Percentiles rank a stretch among this genome's conserved stretches.
phyloP scores from a whole-genome alignment of 768 basidiomycete genomes.

The Tylopilus sp. region DNA sequence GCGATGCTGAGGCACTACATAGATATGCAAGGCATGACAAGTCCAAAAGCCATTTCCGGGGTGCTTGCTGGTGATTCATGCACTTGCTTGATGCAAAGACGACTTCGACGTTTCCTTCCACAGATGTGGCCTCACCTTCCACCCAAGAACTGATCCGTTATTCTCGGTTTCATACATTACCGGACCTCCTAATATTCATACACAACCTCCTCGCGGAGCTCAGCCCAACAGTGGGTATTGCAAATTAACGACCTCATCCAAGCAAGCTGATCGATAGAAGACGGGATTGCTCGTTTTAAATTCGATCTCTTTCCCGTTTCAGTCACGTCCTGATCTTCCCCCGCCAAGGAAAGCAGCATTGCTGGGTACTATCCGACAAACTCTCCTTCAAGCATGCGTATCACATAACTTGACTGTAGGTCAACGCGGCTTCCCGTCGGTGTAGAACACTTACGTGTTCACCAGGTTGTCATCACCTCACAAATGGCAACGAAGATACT shows the following conservation, averaged over 20 bases:
- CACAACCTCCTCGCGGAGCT: conserved; percentile 50
- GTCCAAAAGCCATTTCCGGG: conserved; percentile 34
- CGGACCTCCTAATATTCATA: conserved; percentile 58
- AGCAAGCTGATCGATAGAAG: conserved; percentile 27
- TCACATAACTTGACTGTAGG: conserved; percentile 49
- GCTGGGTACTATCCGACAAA: conserved; percentile 51
- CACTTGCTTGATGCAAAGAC: conserved; percentile 7
- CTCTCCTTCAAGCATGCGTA: conserved; percentile 47
- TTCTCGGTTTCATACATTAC: conserved; percentile 40
- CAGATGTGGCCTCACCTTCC: conserved; percentile 43
- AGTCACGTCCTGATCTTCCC: conserved; percentile 41
- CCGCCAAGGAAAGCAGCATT: conserved; percentile 39
- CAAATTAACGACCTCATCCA: conserved; percentile 9
- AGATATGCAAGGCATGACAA: conserved; percentile 52
- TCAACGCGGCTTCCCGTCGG: conserved; percentile 1
- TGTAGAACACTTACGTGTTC: conserved; percentile 4
- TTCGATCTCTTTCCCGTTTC: conserved; percentile 67
- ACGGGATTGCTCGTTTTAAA: conserved; percentile 60
- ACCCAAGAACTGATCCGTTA: conserved; percentile 24
- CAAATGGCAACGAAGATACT: conserved; percentile 70
- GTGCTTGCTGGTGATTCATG: conserved; percentile 24
- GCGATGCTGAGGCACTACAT: conserved; percentile 7
- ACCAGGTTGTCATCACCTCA: conserved; percentile 55
- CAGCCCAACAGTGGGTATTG: conserved; percentile 43
- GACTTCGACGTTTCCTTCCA: conserved; percentile 4